A percentile compares a stretch with the other conserved stretches of the same genome.
These are phyloP conservation scores for Heliamphora exappendiculata DNA, from an alignment of 148 eudicot genomes.

Conservation along the genomic window DNA sequence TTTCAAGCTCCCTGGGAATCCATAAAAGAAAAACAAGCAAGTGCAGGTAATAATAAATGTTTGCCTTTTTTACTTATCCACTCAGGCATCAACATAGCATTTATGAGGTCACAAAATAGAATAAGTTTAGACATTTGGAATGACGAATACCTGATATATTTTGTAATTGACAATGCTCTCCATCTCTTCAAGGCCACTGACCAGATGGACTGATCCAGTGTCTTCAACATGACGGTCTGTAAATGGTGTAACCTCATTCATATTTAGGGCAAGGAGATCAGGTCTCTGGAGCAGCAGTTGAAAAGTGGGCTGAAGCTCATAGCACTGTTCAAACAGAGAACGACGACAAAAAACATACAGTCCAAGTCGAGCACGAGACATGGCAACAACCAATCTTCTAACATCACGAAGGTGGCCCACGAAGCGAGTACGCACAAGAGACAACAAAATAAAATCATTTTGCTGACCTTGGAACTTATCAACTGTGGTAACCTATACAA, in stretches of 20 bases:
- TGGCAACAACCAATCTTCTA: conserved; percentile 92
- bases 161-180: conserved; percentile 52
- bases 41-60: no score
- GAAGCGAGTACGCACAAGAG: conserved; percentile 92
- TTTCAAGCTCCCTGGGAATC: no score
- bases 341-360: conserved; percentile 92
- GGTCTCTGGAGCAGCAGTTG: conserved; percentile 75
- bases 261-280: conserved; percentile 67
- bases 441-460: conserved; percentile 76
- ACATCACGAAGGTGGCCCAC: conserved; percentile 99
- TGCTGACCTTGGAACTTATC: conserved; percentile 99
- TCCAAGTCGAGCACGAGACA: conserved; percentile 98
- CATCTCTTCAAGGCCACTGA: conserved; percentile 77
- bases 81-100: neutral
- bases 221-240: conserved; percentile 76
- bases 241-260: conserved; percentile 43
- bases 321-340: conserved; percentile 88
- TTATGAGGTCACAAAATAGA: neutral
- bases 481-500: conserved; percentile 76
- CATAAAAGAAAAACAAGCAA: neutral
- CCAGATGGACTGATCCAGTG: conserved; percentile 53
- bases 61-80: neutral
- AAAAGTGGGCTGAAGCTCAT: conserved; percentile 89
- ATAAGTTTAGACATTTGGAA: neutral
- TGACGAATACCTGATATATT: conserved; percentile 54